phyloP scores from a whole-genome alignment of 1,284 basidiomycete genomes.

The Chalciporus sp. region DNA sequence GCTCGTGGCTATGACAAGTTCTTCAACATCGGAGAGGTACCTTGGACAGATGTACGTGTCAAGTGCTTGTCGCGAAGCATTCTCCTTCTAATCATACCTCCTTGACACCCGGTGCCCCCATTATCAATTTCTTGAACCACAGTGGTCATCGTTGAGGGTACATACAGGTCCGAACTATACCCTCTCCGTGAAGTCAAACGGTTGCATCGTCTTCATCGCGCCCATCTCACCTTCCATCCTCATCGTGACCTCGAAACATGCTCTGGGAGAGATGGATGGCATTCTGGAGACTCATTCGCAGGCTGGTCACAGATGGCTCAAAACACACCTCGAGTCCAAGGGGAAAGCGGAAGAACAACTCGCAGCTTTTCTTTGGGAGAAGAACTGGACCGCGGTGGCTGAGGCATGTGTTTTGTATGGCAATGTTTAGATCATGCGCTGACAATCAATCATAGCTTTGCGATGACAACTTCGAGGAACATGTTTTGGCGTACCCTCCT shows the following conservation, averaged over 20 bases:
- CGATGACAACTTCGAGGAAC: constrained; percentile 97
- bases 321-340: constrained; percentile 64
- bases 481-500: constrained; percentile 84
- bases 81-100: too few relatives aligned
- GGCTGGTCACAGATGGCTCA: constrained; percentile 84
- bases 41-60: constrained; percentile 93
- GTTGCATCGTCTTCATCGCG: constrained; percentile 97
- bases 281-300: constrained; percentile 66
- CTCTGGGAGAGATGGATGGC: constrained; percentile 59
- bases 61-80: too few relatives aligned
- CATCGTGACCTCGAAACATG: constrained; percentile 92
- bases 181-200: constrained; percentile 94
- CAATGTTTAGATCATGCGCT: too few relatives aligned
- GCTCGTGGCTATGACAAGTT: constrained; percentile 98
- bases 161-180: constrained; percentile 84
- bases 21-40: constrained; percentile 96
- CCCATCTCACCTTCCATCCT: constrained; percentile 79
- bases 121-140: too few relatives aligned
- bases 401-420: too few relatives aligned
- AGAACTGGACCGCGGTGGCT: constrained; percentile 88
- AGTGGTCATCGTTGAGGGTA: constrained; percentile 78
- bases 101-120: too few relatives aligned
- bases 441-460: too few relatives aligned
- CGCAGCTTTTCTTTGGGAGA: constrained; percentile 77
- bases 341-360: constrained; percentile 77